A percentile compares a stretch with the other conserved stretches of the same genome.
Evolutionary conservation across 805 yeast species (phyloP).

Genomic region (Lipomyces sp.): DNA sequence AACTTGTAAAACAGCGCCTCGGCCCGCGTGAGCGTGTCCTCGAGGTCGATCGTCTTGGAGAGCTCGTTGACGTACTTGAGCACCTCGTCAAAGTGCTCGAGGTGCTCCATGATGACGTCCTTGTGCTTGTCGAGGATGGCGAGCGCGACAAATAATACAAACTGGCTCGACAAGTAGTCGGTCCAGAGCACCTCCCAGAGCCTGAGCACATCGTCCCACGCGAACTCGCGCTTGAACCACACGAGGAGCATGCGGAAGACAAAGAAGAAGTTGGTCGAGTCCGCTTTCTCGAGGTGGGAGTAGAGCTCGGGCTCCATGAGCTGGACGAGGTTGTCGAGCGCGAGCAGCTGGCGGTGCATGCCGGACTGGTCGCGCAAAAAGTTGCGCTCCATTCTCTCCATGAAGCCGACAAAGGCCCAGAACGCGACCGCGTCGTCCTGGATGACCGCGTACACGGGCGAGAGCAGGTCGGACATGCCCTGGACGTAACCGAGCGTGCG

Average conservation of each 20-base stretch:
- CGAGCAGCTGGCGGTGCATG: slow-evolving; percentile 81
- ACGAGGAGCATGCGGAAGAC: slow-evolving; percentile 92
- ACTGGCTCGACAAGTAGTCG: slow-evolving; percentile 79
- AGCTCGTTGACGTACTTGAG: slow-evolving; percentile 89
- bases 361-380: slow-evolving; percentile 90
- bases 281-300: slow-evolving; percentile 79
- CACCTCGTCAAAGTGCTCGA: slow-evolving; percentile 83
- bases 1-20: slow-evolving; percentile 80
- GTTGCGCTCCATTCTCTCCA: slow-evolving; percentile 95
- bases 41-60: slow-evolving; percentile 68
- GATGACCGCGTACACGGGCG: slow-evolving; percentile 67
- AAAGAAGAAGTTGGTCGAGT: slow-evolving; percentile 85
- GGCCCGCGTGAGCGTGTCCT: slow-evolving; percentile 75
- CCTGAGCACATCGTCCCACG: slow-evolving; percentile 67
- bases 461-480: slow-evolving; percentile 92
- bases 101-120: slow-evolving; percentile 66
- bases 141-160: slow-evolving; percentile 79
- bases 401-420: slow-evolving; percentile 82
- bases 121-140: slow-evolving; percentile 88
- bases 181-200: slow-evolving; percentile 96
- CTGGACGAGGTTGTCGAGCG: slow-evolving; percentile 80
- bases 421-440: slow-evolving; percentile 76
- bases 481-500: slow-evolving; percentile 89
- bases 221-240: slow-evolving; percentile 91
- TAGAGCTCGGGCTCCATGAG: slow-evolving; percentile 84